Base-by-base conservation (phyloP, 106 monocot species). In the Apostasia ramifera region DNA sequence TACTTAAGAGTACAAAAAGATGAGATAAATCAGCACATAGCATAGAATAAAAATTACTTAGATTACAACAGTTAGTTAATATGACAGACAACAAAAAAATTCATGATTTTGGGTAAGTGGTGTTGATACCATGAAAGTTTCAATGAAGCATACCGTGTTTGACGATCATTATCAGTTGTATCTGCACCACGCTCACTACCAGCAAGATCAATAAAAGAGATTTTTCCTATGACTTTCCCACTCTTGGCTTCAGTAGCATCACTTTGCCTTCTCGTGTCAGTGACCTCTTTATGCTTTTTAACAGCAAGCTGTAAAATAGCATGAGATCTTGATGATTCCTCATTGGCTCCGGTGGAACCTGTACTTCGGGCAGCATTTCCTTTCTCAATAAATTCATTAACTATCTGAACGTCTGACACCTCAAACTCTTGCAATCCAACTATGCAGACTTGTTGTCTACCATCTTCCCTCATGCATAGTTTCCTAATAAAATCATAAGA, bases 161-260 rank as follows among this genome's bases (percentile, higher is more conserved):
- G 88, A 41, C 86, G 87, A 58, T 93, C 93, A 81, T 89, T 93
- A 67, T 93, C 89, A 55, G 86, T 89, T 4, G 93, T 89, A 76
- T 93, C 93, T 13, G 93, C 93, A 70, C 93, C 93, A 68, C 93
- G 86, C 66, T 93, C 93, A 60, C 89, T 93, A 75, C 93, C 93
- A 82, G 93, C 93, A 65, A 93, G 93, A 76, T 93, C 93, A 68
- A 93, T 93, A 66, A 93, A 93, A 39, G 93, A 93, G 39, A 93
- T 82, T 57, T 93, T 93, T 53, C 93, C 93, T 26, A 93, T 68
- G 40, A 93, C 61, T 67, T 83, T 86, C 56, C 80, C 78, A 58
- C 51, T 59, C 53, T 81, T 86, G 2, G 75, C 40, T 59, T 75
- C 85, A 59, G 73, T 71, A n/a, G 54, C 59, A 57, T 92, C 82